Percentiles rank a stretch among this genome's conserved stretches.
Conservation (phyloP, 2,329 filamentous ascomycete species). For the Colletotrichum tropicale region DNA sequence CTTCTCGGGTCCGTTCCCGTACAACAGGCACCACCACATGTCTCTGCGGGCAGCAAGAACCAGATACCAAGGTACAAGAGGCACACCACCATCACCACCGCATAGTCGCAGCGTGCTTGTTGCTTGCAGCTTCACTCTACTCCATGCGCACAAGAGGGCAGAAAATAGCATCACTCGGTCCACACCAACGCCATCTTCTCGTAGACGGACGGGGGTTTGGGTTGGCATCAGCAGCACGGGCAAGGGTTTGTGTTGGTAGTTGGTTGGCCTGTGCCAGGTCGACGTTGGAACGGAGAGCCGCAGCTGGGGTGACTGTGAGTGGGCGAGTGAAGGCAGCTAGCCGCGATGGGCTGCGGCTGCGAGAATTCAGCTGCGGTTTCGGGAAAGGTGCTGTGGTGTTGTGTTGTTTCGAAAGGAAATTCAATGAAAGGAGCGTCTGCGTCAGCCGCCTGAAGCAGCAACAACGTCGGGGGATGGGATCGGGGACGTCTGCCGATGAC, state of each 20-base stretch:
- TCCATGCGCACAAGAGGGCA: not conserved
- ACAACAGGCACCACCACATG: not conserved
- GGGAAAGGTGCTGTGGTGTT: not conserved
- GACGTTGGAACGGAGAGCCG: slow-evolving; percentile 5
- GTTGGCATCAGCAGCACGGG: not conserved
- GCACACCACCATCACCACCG: not conserved
- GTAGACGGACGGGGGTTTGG: not conserved
- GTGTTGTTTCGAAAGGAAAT: not conserved
- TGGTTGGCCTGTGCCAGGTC: not conserved
- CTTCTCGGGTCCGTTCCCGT: not conserved
- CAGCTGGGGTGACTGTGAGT: not conserved
- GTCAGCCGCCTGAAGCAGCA: not conserved
- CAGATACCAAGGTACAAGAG: not conserved
- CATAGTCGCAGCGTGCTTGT: not conserved
- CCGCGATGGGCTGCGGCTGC: not conserved
- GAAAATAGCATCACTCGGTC: slow-evolving; percentile 6
- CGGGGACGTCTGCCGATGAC: not conserved
- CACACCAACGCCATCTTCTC: not conserved
- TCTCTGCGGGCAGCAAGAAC: not conserved
- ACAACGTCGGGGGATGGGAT: not conserved
- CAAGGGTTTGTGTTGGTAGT: not conserved
- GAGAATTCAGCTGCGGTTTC: not conserved
- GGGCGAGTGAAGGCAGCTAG: not conserved
- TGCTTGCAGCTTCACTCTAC: not conserved
- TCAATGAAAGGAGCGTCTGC: not conserved